Conservation (phyloP, 2,329 filamentous ascomycete genomes). For the Cladosporium sp. region DNA sequence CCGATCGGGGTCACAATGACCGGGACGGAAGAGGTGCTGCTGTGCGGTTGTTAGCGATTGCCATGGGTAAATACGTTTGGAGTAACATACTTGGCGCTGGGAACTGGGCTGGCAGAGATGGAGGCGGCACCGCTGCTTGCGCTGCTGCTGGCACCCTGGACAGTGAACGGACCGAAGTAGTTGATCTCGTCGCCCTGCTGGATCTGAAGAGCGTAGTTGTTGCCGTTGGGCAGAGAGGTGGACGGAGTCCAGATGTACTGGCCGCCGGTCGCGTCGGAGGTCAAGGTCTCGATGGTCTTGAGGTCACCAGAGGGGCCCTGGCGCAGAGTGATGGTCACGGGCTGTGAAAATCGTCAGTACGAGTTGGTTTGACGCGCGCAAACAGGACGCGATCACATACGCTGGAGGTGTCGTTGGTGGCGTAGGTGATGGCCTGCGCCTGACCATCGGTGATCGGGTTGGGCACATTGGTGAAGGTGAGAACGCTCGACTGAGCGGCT, state of each 20-base stretch:
- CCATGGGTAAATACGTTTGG: neutral
- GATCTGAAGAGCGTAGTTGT: constrained; percentile 58
- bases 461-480: constrained; percentile 52
- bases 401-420: constrained; percentile 22
- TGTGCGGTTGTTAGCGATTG: constrained; percentile 3
- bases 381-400: constrained; percentile 5
- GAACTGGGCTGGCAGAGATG: constrained; percentile 18
- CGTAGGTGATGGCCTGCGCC: constrained; percentile 25
- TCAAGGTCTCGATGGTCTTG: constrained; percentile 40
- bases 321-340: constrained; percentile 54
- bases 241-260: constrained; percentile 48
- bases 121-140: constrained; percentile 23
- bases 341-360: constrained; percentile 28
- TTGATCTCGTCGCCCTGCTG: constrained; percentile 49
- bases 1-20: constrained; percentile 12
- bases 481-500: constrained; percentile 41
- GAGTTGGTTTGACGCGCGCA: neutral
- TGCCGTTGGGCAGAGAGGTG: constrained; percentile 38
- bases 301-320: constrained; percentile 50
- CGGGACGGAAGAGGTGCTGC: constrained; percentile 17
- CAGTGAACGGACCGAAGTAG: constrained; percentile 51
- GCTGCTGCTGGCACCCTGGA: constrained; percentile 32
- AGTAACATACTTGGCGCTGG: constrained; percentile 13
- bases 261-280: constrained; percentile 18
- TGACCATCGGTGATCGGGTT: constrained; percentile 46